Conservation (phyloP, 495 filamentous ascomycete species). For the Bacidia gigantensis region DNA sequence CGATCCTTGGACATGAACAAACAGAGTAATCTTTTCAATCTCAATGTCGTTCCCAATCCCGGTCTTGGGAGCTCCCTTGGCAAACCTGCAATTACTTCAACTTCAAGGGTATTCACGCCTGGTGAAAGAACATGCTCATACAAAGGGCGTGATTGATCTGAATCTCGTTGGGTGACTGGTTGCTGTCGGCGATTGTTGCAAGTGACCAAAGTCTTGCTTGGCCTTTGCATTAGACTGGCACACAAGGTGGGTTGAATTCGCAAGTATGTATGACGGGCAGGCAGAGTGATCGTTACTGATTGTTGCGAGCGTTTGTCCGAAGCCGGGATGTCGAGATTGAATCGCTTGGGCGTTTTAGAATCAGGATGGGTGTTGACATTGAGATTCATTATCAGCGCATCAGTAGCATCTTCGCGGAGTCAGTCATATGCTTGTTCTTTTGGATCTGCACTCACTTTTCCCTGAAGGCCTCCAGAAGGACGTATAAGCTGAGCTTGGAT, state of each 20-base stretch:
- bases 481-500: constrained; percentile 21
- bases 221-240: constrained; percentile 39
- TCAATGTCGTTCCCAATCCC: constrained; percentile 45
- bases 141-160: constrained; percentile 32
- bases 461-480: constrained; percentile 33
- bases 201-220: constrained; percentile 50
- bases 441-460: constrained; percentile 33
- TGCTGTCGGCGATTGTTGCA: constrained; percentile 32
- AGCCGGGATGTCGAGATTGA: constrained; percentile 45
- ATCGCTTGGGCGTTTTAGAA: constrained; percentile 37
- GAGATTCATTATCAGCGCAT: constrained; percentile 53
- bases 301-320: constrained; percentile 49
- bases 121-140: constrained; percentile 47
- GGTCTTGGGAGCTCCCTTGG: constrained; percentile 38
- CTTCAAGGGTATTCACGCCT: constrained; percentile 52
- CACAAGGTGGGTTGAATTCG: constrained; percentile 51
- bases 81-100: constrained; percentile 50
- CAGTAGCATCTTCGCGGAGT: constrained; percentile 27
- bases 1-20: constrained; percentile 36
- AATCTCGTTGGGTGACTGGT: constrained; percentile 31
- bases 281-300: constrained; percentile 51
- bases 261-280: constrained; percentile 46
- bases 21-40: constrained; percentile 52
- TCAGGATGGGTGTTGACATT: constrained; percentile 51
- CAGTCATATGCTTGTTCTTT: neutral